phyloP scores from a whole-genome alignment of 2,329 filamentous ascomycete genomes.

The Clonostachys chloroleuca region DNA sequence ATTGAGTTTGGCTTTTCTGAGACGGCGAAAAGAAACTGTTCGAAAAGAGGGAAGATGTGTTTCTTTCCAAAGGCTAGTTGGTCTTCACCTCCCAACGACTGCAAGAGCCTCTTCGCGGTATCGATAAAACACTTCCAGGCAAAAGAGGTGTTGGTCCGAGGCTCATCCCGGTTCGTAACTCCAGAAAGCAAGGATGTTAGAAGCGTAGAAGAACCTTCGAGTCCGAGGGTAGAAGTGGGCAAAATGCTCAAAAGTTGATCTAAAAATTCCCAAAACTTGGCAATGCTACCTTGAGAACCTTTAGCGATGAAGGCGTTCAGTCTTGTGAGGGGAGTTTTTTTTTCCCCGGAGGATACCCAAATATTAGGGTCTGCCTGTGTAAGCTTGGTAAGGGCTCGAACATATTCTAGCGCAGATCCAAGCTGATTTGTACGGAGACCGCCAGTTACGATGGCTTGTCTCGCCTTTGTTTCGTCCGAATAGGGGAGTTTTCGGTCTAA shows the following conservation, averaged over 20 bases:
- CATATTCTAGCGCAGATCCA: slow-evolving; percentile 69
- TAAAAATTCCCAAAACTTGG: slow-evolving; percentile 70
- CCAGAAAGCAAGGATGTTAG: slow-evolving; percentile 66
- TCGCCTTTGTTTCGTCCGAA: slow-evolving; percentile 43
- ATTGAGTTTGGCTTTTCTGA: slow-evolving; percentile 28
- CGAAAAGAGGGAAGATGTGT: slow-evolving; percentile 48
- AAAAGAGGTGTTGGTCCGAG: slow-evolving; percentile 58
- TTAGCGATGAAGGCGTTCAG: slow-evolving; percentile 72
- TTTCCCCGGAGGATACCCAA: slow-evolving; percentile 62
- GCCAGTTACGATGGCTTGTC: slow-evolving; percentile 63
- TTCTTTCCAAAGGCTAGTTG: slow-evolving; percentile 40
- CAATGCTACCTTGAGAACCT: slow-evolving; percentile 75
- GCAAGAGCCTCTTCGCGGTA: slow-evolving; percentile 49
- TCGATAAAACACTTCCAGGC: slow-evolving; percentile 77
- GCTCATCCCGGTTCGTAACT: slow-evolving; percentile 70
- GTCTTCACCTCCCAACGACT: slow-evolving; percentile 36
- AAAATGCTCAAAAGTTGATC: slow-evolving; percentile 59
- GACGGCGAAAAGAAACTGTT: slow-evolving; percentile 45
- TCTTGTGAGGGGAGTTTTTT: slow-evolving; percentile 48
- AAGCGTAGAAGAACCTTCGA: slow-evolving; percentile 54
- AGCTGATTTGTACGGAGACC: slow-evolving; percentile 68
- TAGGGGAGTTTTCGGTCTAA: slow-evolving; percentile 44
- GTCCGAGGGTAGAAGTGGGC: slow-evolving; percentile 33
- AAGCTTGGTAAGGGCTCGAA: slow-evolving; percentile 61
- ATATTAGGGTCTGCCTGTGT: slow-evolving; percentile 62